phyloP scores from a whole-genome alignment of 1,284 basidiomycete species.

The Sanghuangporus baumii region DNA sequence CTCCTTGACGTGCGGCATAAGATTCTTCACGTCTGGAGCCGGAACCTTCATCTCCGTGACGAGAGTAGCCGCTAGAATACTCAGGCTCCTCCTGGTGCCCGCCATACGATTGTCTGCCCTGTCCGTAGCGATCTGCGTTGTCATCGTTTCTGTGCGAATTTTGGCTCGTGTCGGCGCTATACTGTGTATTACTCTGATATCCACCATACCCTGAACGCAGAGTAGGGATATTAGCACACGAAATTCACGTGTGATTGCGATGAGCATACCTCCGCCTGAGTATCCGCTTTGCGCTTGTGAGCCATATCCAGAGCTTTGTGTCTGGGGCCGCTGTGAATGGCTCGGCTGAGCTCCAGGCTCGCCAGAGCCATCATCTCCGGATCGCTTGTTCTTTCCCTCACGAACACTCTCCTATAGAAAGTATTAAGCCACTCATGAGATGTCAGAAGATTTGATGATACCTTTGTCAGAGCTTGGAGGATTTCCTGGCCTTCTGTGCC shows the following conservation, averaged over 20 bases:
- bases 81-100: background rate
- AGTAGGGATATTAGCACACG: background rate
- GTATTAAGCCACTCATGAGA: background rate
- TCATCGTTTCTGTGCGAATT: slow-evolving; percentile 11
- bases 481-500: slow-evolving; percentile 36
- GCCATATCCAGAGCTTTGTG: background rate
- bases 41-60: background rate
- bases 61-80: background rate
- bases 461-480: slow-evolving; percentile 47
- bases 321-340: background rate
- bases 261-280: background rate
- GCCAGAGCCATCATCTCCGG: slow-evolving; percentile 30
- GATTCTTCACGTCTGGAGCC: background rate
- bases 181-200: background rate
- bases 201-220: background rate
- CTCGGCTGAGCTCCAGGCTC: slow-evolving; percentile 6
- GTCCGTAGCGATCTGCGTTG: slow-evolving; percentile 1
- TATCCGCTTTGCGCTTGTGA: background rate
- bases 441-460: slow-evolving; percentile 15
- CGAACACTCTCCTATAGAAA: slow-evolving; percentile 33
- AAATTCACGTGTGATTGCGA: background rate
- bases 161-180: background rate
- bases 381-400: slow-evolving; percentile 34
- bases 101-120: slow-evolving; percentile 11
- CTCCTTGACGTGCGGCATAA: background rate